Base-by-base conservation (phyloP, 176 grass and related monocot species). In the Rhynchospora breviuscula region DNA sequence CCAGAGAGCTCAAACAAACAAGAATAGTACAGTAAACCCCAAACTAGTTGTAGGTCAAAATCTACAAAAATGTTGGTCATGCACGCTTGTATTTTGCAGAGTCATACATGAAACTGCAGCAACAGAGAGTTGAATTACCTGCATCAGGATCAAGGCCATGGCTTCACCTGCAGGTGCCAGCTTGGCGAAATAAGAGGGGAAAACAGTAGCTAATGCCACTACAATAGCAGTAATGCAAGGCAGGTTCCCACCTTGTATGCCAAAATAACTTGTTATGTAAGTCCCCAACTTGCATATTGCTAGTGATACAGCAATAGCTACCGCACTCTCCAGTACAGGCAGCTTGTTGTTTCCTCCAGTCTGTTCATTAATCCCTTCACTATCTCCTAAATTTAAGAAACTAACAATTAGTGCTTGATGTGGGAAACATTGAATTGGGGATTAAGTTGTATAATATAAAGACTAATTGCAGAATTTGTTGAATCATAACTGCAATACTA, bases 221-320 rank as follows among this genome's bases (percentile, higher is more conserved):
- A 89, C 81, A 84, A 97, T 88, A 21, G 86, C 91, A 2, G 94
- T 97, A 59, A 91, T 88, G 87, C 77, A 93, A 54, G 94, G 94
- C 23, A 97, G 94, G 14, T 85, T 90, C 17, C 91, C 94, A 3
- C 89, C 94, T 67, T 79, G 76, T 56, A 97, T 87, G 59, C 91
- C 81, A 63, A 88, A 87, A 78, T 84, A 83, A 84, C 26, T 83
- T 9, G 87, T 85, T 66, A 93, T 79, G 46, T 61, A 62, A 57
- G 80, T 87, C 3, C 88, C 94, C 18, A 63, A 83, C 79, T 87
- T 93, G 91, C 94, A 93, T 58, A 97, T 89, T 71, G 86, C 88
- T 66, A 97, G 88, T 1, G 94, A 87, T 26, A 81, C 25, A 5
- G 91, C 86, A 11, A 90, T 12, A 23, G 94, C 87, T 47, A 61